Evolutionary conservation across 768 basidiomycete genomes (phyloP).

Genomic region (Russula earlei): DNA sequence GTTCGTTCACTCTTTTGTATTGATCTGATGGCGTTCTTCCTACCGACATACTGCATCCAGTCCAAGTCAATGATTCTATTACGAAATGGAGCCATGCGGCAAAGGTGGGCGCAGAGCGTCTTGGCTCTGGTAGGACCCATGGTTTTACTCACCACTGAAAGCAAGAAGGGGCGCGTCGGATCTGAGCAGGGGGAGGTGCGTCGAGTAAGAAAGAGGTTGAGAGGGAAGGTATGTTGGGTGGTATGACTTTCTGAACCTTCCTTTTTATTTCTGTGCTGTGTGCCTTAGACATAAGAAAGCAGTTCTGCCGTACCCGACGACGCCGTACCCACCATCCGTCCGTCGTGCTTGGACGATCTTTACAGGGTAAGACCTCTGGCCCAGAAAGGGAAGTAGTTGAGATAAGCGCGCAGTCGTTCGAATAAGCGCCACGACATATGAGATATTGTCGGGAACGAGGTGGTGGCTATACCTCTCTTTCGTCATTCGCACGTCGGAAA

Average conservation of each 20-base stretch:
- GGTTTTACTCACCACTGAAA: background rate
- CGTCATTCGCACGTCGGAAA: background rate
- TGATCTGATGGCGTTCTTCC: background rate
- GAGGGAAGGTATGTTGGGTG: background rate
- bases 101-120: background rate
- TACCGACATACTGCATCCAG: background rate
- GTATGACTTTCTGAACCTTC: background rate
- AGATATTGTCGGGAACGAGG: background rate
- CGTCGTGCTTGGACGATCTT: background rate
- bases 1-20: background rate
- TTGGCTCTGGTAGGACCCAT: background rate
- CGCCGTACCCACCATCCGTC: background rate
- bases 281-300: background rate
- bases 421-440: background rate
- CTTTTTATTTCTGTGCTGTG: slow-evolving; percentile 5
- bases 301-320: background rate
- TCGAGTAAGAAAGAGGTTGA: background rate
- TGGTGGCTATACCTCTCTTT: background rate
- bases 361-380: background rate
- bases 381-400: background rate
- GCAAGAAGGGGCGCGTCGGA: background rate
- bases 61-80: background rate
- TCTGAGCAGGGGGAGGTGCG: background rate
- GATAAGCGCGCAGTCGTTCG: background rate
- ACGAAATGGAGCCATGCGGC: background rate